A percentile compares a stretch with the other conserved stretches of the same genome.
Conservation (phyloP, 2,329 filamentous ascomycete genomes). For the Xylariales sp. region DNA sequence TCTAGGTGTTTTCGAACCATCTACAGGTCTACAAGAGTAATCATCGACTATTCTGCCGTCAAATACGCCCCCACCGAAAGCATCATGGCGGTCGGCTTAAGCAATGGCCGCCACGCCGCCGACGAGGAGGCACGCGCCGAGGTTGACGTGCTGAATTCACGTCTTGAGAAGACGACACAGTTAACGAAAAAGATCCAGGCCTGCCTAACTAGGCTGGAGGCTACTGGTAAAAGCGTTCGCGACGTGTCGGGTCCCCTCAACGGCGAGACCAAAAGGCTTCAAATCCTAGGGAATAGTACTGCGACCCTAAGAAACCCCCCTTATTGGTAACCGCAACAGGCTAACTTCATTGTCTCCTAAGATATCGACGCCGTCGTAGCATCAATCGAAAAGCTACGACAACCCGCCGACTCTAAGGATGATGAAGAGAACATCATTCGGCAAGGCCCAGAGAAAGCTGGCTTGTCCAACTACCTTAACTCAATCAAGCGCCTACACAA, state of each 20-base stretch:
- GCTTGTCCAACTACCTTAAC: constrained; percentile 84
- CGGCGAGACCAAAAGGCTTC: constrained; percentile 88
- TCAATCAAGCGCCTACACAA: constrained; percentile 90
- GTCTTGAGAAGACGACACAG: constrained; percentile 90
- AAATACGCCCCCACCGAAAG: background rate
- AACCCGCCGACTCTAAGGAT: constrained; percentile 92
- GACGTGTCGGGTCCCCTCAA: constrained; percentile 94
- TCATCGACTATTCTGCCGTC: background rate
- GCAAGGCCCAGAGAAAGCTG: constrained; percentile 84
- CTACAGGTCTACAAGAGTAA: background rate
- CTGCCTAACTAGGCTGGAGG: constrained; percentile 84
- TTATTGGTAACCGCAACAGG: constrained; percentile 12
- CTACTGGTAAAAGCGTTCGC: constrained; percentile 88
- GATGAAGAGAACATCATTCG: constrained; percentile 93
- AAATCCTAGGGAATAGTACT: constrained; percentile 84
- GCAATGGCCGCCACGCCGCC: constrained; percentile 60
- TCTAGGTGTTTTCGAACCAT: background rate
- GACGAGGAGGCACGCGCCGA: constrained; percentile 77
- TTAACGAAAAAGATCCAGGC: constrained; percentile 96
- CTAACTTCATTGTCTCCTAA: constrained; percentile 51
- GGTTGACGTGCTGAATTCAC: constrained; percentile 76
- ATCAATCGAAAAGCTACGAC: constrained; percentile 87
- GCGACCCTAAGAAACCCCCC: constrained; percentile 25
- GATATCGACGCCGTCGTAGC: constrained; percentile 87
- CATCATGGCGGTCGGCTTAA: constrained; percentile 64